Evolutionary conservation across 2,329 filamentous ascomycete species (phyloP), one percentile per base, ranked within the genome.

Genomic region (Pyricularia grisea): DNA sequence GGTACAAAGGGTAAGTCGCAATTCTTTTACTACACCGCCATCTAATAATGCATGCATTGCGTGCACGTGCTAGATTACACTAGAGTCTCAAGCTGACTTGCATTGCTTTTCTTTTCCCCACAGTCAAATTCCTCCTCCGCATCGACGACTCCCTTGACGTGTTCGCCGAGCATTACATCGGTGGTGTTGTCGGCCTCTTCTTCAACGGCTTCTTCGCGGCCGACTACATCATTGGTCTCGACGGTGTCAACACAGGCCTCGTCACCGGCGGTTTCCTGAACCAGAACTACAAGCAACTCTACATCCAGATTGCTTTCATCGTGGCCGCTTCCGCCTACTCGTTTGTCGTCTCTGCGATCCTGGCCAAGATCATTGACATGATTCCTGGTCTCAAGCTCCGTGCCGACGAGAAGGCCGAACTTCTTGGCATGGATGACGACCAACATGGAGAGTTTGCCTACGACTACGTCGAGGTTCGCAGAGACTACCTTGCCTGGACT

Each of bases 371-470:
- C 75, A 91, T 95, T 80, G 90, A 95, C 81, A 77, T 88, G 72
- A 84, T 93, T 27, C 92, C 92, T 30, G 92, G 92, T 65, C 86
- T 95, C 25, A 87, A 93, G 77, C 90, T 95, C 65, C 91, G 92
- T 70, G 91, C 92, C 10, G 90, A 87, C 30, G 91, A 93, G 75
- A 90, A 94, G 79, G 92, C 92, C 28, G 92, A 95, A 79, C 87
- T 94, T 14, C 87, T 94, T 69, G 92, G 92, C 73, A 94, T 94
- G 91, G 92, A 95, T 76, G 92, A 94, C 77, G 92, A 94, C 80
- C 92, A 95, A 81, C 91, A 94, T 74, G 92, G 92, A 79, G 92
- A 95, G 80, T 95, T 94, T 77, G 92, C 92, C 14, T 94, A 94
- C 83, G 92, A 95, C 78, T 95, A 94, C 78, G 92, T 95, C 73